Evolutionary conservation across 2,329 filamentous ascomycete genomes (phyloP), one percentile per base, ranked within the genome.

Genomic region (Rhynchosporium secalis): DNA sequence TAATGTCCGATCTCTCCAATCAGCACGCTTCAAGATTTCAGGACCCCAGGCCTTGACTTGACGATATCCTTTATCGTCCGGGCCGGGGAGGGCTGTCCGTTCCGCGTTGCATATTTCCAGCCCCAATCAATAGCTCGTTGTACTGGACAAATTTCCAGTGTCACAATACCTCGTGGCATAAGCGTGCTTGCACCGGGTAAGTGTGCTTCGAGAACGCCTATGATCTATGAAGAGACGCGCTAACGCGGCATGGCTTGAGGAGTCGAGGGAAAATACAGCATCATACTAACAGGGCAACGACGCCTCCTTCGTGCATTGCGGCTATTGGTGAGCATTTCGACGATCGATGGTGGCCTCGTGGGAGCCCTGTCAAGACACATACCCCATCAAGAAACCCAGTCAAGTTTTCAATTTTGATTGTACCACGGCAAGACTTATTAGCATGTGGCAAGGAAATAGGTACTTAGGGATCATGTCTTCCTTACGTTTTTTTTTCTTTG

Each of bases 1-100:
- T 29, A 29, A 41, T 54, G 51, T 54, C 36, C 36, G 36, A 54
- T 54, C 51, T 28, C 2, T 54, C 51, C 51, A 54, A 54, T 54
- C 51, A 41, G 20, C 40, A 33, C 38, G 20, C 9, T 40, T 54
- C 51, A 40, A 54, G 38, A 54, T 54, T 33, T 52, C 49, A 20
- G 33, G 9, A 36, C 33, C 33, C 9, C 9, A 36, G 20, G 38
- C 51, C 33, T 54, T n/a, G 20, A 40, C 33, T 20, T 36, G 8
- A 38, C 51, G 38, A 28, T 52, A 9, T 52, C n/a, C 3, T 33
- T 3, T 5, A 52, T n/a, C 20, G n/a, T 40, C 20, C 20, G 51
- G 36, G 6, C 49, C 31, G 6, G 51, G 51, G 51, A 54, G 38
- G 51, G 28, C 26, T 41, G 33, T 28, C 33, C 51, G 33, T 41